Evolutionary conservation across 2,329 filamentous ascomycete genomes (phyloP), one percentile per base, ranked within the genome.

Genomic region (Colletotrichum orbiculare): DNA sequence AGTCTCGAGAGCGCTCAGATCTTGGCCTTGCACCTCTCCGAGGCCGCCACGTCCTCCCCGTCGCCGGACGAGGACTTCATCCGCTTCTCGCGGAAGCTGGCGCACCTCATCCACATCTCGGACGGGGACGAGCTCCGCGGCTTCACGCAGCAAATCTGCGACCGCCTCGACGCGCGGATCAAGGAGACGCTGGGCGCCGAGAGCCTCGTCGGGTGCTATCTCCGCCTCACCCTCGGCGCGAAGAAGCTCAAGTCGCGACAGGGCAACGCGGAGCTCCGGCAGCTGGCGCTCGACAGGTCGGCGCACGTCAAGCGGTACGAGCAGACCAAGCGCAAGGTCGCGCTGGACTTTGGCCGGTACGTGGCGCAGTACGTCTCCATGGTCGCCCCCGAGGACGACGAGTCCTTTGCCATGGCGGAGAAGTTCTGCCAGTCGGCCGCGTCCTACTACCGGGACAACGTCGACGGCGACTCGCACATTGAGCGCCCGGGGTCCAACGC

Each of bases 211-310:
- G 42, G 43, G 2, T 3, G 59, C 3, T 66, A 50, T 15, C 38
- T 66, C 4, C 34, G 45, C 12, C 48, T 66, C 12, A 25, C 64
- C 11, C 53, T 66, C 37, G 59, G 49, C 7, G 47, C 64, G 6
- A 59, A 59, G 41, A 59, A 45, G 5, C 54, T 49, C 7, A 64
- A 66, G 17, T 17, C 25, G 9, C 48, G 49, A 25, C 3, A 38
- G 17, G 48, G 17, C 3, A 60, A 66, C 13, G 35, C 53, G 6
- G 49, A n/a, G 3, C 15, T 66, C 15, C 11, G 42, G 8, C 13
- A 25, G 5, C 64, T 54, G 43, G 54, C 54, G 0, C 13, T 58
- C 6, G 48, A 54, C 10, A 35, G 54, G 6, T 35, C 25, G 11
- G 5, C 12, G 8, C 17, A 64, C 43, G 64, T 66, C 1, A 17